Base-by-base conservation (phyloP, 2,329 filamentous ascomycete genomes). In the Stagonosporopsis rhizophila region DNA sequence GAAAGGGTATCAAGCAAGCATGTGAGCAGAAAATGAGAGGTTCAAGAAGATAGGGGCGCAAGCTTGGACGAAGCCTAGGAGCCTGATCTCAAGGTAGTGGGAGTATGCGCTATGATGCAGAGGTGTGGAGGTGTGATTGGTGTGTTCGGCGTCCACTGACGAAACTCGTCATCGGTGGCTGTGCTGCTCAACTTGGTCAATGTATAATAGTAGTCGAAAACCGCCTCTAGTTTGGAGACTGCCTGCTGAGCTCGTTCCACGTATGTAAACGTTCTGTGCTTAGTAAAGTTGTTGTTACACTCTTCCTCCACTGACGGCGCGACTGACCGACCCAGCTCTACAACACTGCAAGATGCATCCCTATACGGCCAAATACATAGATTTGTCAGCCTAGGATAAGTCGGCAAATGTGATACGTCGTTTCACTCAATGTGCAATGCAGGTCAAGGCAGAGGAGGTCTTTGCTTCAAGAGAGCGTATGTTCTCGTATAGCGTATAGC, bases 161-260 rank as follows among this genome's bases (percentile, higher is more conserved):
- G 28, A 39, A 22, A 50, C 46, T 56, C 53, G 53, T 58, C 55
- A 58, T 58, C 55, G 27, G 46, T 57, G 53, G 53, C 53, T 44
- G 50, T 46, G 44, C 39, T 42, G 11, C 30, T 40, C 38, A 44
- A 38, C 32, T 15, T 25, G n/a, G n/a, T n/a, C n/a, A n/a, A n/a
- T n/a, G n/a, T n/a, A n/a, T n/a, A n/a, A n/a, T 15, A 20, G n/a
- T 20, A 40, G 23, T 34, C 14, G 22, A 22, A 14, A 25, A 25
- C n/a, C 19, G 20, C 8, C n/a, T 34, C 19, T 23, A n/a, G 14
- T 38, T 27, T 19, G 37, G 22, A n/a, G 25, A 7, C 22, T 19
- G 17, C 20, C 22, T n/a, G 14, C 35, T 46, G 22, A 45, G 40
- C 52, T 17, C 41, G 28, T 45, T 25, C 11, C n/a, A 34, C 39